A percentile compares a stretch with the other conserved stretches of the same genome.
These are phyloP conservation scores for Metarhizium sp. DNA, from an alignment of 2,329 filamentous ascomycete species.

Conservation along the genomic window DNA sequence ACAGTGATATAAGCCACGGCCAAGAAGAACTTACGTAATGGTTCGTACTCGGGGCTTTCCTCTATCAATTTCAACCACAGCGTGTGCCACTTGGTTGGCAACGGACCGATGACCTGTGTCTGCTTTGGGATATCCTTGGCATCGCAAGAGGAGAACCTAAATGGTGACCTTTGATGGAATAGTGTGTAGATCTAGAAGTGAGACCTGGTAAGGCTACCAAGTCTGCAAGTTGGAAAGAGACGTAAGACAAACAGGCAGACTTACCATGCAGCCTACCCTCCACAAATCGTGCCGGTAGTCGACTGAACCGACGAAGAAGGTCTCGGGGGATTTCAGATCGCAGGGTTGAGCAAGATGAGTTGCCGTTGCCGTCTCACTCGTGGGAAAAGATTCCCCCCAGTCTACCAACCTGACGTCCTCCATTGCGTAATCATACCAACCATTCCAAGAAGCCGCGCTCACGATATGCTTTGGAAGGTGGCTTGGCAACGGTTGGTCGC, in stretches of 20 bases:
- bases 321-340: slow-evolving; percentile 4
- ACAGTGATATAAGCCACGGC: not conserved
- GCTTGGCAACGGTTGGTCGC: not conserved
- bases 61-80: not conserved
- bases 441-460: not conserved
- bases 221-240: too few relatives aligned
- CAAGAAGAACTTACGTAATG: not conserved
- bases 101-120: not conserved
- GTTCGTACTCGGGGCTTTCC: not conserved
- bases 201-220: too few relatives aligned
- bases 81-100: not conserved
- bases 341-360: not conserved
- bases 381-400: slow-evolving; percentile 6
- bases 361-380: not conserved
- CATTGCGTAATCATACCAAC: not conserved
- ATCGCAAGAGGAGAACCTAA: not conserved
- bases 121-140: not conserved
- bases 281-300: slow-evolving; percentile 7
- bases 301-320: slow-evolving; percentile 2
- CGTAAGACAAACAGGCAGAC: not conserved
- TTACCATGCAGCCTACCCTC: slow-evolving; percentile 7
- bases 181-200: not conserved
- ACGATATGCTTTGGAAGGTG: not conserved
- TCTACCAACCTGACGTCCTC: slow-evolving; percentile 8
- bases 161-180: not conserved